Conservation (phyloP, 202 grass and related monocot species). For the Carex arenaria region DNA sequence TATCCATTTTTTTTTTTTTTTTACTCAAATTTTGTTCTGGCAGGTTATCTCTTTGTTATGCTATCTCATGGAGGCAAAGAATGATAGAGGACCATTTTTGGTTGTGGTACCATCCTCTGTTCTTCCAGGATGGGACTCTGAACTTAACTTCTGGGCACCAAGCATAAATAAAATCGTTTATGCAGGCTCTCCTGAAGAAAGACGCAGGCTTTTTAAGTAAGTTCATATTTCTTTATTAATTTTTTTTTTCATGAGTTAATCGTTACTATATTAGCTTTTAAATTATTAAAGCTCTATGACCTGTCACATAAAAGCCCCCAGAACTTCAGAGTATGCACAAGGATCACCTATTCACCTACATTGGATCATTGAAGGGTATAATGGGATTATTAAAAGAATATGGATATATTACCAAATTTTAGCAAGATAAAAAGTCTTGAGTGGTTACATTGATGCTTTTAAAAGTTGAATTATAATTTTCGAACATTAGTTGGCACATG, state of each 20-base stretch:
- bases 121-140: constrained; percentile 87
- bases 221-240: constrained; percentile 21
- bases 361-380: background rate
- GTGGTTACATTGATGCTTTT: background rate
- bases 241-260: background rate
- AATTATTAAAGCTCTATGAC: background rate
- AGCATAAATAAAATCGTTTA: constrained; percentile 98
- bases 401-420: background rate
- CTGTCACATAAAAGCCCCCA: background rate
- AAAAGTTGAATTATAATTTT: background rate
- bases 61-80: constrained; percentile 99
- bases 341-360: background rate
- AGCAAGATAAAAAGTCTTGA: background rate
- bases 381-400: background rate
- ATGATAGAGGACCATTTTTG: constrained; percentile 95
- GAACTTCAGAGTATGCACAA: background rate
- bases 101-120: constrained; percentile 97
- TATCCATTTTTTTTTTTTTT: background rate
- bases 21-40: constrained; percentile 5
- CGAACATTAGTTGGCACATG: background rate
- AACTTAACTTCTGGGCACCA: constrained; percentile 96
- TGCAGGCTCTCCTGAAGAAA: constrained; percentile 96
- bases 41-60: constrained; percentile 95
- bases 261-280: background rate
- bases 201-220: constrained; percentile 95